A percentile compares a stretch with the other conserved stretches of the same genome.
These are phyloP conservation scores for Coemansia furcata DNA, from an alignment of 192 early-diverging fungal genomes.

Conservation along the genomic window DNA sequence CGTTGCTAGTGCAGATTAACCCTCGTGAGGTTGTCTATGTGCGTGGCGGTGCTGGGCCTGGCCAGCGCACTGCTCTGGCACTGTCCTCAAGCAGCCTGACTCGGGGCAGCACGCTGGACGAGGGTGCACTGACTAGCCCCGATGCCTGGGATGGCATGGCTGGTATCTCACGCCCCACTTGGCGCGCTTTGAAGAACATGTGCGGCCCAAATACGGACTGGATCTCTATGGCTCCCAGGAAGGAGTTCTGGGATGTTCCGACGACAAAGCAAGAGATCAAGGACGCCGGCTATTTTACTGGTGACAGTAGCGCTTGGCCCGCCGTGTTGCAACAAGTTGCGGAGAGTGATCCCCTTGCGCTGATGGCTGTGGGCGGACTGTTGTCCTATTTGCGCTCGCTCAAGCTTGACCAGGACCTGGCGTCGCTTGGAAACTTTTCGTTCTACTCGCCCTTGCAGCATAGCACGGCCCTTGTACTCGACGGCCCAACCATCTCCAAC, in stretches of 20 bases:
- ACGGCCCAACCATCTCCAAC: slow-evolving; percentile 91
- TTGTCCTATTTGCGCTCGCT: slow-evolving; percentile 86
- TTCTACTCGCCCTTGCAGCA: slow-evolving; percentile 82
- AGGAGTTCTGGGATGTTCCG: slow-evolving; percentile 55
- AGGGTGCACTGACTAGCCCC: slow-evolving; percentile 17
- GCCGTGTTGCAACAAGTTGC: slow-evolving; percentile 41
- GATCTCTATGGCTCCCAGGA: slow-evolving; percentile 44
- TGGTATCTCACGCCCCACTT: slow-evolving; percentile 48
- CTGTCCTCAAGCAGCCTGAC: slow-evolving; percentile 6
- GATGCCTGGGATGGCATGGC: slow-evolving; percentile 54
- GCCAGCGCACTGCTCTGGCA: slow-evolving; percentile 15
- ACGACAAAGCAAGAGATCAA: slow-evolving; percentile 36
- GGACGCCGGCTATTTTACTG: slow-evolving; percentile 34
- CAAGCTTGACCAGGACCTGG: slow-evolving; percentile 80
- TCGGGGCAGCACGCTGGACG: slow-evolving; percentile 5
- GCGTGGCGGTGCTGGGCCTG: slow-evolving; percentile 44
- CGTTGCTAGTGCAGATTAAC: slow-evolving; percentile 86
- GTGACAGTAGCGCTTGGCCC: slow-evolving; percentile 47
- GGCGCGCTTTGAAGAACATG: slow-evolving; percentile 52
- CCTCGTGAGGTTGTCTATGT: slow-evolving; percentile 84
- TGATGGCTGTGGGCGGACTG: slow-evolving; percentile 71
- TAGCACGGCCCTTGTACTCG: slow-evolving; percentile 74
- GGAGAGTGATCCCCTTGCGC: slow-evolving; percentile 34
- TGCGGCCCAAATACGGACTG: slow-evolving; percentile 46
- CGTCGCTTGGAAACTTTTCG: slow-evolving; percentile 82